Percentiles rank a stretch among this genome's conserved stretches.
phyloP scores from a whole-genome alignment of 805 yeast genomes.

The Saccharomycopsis selenospora region DNA sequence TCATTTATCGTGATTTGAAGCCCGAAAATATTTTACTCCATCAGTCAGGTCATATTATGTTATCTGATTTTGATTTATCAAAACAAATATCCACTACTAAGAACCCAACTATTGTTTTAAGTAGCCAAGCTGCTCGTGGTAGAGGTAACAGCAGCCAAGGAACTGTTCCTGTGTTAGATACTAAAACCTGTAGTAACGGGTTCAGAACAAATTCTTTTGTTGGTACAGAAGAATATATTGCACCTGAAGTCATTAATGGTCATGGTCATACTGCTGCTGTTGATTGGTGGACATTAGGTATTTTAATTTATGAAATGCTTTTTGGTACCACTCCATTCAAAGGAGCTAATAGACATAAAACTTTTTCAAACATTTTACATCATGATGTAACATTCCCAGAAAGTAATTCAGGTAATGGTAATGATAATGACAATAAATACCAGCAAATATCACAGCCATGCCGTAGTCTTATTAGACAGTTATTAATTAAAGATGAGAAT shows the following conservation, averaged over 20 bases:
- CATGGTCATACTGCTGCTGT: constrained; percentile 97
- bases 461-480: constrained; percentile 69
- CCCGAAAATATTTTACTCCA: constrained; percentile 94
- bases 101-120: constrained; percentile 57
- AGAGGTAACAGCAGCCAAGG: constrained; percentile 27
- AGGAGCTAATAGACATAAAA: constrained; percentile 80
- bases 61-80: constrained; percentile 91
- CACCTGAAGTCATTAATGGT: constrained; percentile 96
- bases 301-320: constrained; percentile 86
- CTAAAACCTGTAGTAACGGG: constrained; percentile 92
- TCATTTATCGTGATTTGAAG: constrained; percentile 90
- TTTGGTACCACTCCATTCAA: constrained; percentile 96
- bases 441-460: constrained; percentile 67
- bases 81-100: constrained; percentile 77
- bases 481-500: constrained; percentile 80
- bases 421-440: constrained; percentile 22
- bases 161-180: constrained; percentile 66
- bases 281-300: constrained; percentile 99
- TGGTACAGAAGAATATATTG: constrained; percentile 97
- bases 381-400: constrained; percentile 79
- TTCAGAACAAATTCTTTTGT: constrained; percentile 97
- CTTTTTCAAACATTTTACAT: constrained; percentile 82
- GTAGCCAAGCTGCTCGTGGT: constrained; percentile 26
- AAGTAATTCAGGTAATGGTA: constrained; percentile 25
- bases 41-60: constrained; percentile 97